Conservation (phyloP, 371 early-diverging fungal genomes). For the Capniomyces stellatus region DNA sequence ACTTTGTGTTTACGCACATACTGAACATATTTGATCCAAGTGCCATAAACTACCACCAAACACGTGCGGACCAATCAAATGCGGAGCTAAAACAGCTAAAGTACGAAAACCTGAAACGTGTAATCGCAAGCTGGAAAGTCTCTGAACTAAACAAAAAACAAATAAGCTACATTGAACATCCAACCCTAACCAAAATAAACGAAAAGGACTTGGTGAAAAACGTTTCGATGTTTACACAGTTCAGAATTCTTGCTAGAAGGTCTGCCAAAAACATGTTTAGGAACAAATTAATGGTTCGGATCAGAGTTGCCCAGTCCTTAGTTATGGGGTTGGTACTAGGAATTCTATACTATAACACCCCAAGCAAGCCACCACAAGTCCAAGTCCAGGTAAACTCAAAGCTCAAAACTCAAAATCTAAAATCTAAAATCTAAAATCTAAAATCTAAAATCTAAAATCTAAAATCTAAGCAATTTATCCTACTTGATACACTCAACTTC, state of each 20-base stretch:
- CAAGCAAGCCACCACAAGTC: constrained; percentile 4
- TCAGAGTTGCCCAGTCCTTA: constrained; percentile 15
- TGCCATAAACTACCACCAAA: neutral
- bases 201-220: constrained; percentile 9
- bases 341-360: constrained; percentile 20
- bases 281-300: constrained; percentile 20
- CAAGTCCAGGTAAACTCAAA: constrained; percentile 11
- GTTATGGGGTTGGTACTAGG: constrained; percentile 26
- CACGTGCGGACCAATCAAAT: no score
- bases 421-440: no score
- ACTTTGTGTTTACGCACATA: constrained; percentile 33
- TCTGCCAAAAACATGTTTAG: constrained; percentile 17
- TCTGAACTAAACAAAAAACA: constrained; percentile 8
- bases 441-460: no score
- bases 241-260: constrained; percentile 16
- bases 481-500: no score
- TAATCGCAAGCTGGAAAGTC: constrained; percentile 4
- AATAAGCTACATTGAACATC: constrained; percentile 6
- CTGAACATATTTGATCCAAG: constrained; percentile 7
- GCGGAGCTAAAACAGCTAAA: neutral
- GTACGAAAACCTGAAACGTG: neutral
- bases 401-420: no score
- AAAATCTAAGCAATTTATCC: no score
- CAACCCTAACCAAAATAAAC: constrained; percentile 8
- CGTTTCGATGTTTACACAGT: constrained; percentile 7